Evolutionary conservation across 2,329 filamentous ascomycete species (phyloP).

Genomic region (Trichoderma atrobrunneum): DNA sequence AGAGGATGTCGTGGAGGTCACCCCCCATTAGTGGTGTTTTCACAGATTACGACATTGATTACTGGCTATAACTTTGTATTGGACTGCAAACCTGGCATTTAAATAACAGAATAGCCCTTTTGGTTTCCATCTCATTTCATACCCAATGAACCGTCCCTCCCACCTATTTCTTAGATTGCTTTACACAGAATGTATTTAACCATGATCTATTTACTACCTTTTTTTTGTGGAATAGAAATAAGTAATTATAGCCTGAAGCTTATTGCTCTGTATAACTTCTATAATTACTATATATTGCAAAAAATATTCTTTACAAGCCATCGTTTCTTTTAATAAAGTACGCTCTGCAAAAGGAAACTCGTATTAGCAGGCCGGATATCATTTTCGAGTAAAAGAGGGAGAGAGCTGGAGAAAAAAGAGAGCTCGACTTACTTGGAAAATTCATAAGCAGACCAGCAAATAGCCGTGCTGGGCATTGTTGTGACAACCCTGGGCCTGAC

Average conservation of each 20-base stretch:
- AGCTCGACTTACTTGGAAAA: slow-evolving; percentile 60
- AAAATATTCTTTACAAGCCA: slow-evolving; percentile 29
- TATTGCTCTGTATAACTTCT: slow-evolving; percentile 11
- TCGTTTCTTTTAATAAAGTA: slow-evolving; percentile 60
- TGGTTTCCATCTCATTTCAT: too few species aligned
- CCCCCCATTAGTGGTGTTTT: too few species aligned
- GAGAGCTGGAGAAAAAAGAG: too few species aligned
- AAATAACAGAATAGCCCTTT: too few species aligned
- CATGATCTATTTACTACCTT: slow-evolving; percentile 9
- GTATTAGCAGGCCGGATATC: neutral
- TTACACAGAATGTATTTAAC: neutral
- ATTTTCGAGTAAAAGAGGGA: neutral
- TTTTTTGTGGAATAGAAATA: neutral
- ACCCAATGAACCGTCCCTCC: neutral
- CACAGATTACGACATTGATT: too few species aligned
- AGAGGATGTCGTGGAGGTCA: too few species aligned
- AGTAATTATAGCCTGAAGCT: slow-evolving; percentile 10
- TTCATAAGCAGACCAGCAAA: slow-evolving; percentile 86
- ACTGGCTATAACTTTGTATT: too few species aligned
- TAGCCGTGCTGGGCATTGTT: slow-evolving; percentile 98
- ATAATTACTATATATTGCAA: slow-evolving; percentile 9
- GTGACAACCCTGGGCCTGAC: slow-evolving; percentile 88
- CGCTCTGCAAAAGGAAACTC: slow-evolving; percentile 40
- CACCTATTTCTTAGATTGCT: too few species aligned
- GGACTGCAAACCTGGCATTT: too few species aligned